Percentiles rank a stretch among this genome's conserved stretches.
These are phyloP conservation scores for Stentor coeruleus DNA, from an alignment of 73 alveolate species.

Conservation along the genomic window DNA sequence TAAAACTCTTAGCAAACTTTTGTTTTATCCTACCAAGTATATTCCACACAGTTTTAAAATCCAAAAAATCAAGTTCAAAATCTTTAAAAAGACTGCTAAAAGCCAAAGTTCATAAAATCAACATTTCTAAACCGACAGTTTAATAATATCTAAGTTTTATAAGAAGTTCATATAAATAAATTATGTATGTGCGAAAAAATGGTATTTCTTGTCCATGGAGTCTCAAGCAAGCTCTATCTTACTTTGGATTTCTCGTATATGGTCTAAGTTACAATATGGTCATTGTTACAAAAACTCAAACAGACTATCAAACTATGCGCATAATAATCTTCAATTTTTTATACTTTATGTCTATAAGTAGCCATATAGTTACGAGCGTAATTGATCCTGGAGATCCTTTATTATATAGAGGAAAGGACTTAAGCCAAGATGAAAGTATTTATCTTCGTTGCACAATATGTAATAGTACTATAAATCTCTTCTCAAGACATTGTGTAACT, in stretches of 20 bases:
- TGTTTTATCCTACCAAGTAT: too few species aligned
- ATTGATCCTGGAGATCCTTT: background rate
- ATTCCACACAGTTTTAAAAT: too few species aligned
- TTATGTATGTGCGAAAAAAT: background rate
- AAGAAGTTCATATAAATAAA: background rate
- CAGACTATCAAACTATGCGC: background rate
- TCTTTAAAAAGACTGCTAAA: too few species aligned
- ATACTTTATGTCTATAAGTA: too few species aligned
- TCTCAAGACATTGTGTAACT: constrained; percentile 57
- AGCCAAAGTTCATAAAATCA: too few species aligned
- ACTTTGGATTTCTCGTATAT: background rate
- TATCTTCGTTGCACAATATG: constrained; percentile 59
- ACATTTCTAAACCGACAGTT: too few species aligned
- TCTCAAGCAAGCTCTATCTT: background rate
- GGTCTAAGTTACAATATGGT: background rate
- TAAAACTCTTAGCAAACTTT: too few species aligned
- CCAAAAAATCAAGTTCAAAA: too few species aligned
- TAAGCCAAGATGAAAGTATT: background rate
- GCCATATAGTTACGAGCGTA: background rate
- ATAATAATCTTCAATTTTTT: background rate
- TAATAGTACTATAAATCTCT: constrained; percentile 39
- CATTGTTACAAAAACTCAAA: background rate
- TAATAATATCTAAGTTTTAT: too few species aligned
- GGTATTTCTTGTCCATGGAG: background rate
- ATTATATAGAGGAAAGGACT: too few species aligned